Conservation (phyloP, 768 basidiomycete genomes). For the Suillus decipiens region DNA sequence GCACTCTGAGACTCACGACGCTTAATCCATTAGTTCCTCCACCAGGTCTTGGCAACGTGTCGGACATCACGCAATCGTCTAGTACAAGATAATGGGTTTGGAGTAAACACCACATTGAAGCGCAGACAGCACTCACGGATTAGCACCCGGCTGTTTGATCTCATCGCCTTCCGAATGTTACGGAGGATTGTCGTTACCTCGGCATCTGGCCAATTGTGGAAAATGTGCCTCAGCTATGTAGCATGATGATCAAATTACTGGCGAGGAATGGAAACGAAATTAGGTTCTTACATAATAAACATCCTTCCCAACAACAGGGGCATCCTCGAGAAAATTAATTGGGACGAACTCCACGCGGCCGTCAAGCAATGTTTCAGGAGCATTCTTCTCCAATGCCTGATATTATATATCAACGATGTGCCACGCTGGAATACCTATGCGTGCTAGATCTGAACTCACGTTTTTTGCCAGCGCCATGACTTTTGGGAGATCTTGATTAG, state of each 20-base stretch:
- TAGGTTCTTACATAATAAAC: conserved; percentile 25
- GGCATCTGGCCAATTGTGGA: conserved; percentile 40
- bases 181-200: conserved; percentile 33
- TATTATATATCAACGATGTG: neutral
- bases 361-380: conserved; percentile 20
- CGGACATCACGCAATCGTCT: conserved; percentile 27
- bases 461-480: conserved; percentile 25
- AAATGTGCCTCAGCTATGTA: conserved; percentile 28
- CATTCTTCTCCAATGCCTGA: conserved; percentile 17
- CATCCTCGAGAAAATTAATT: conserved; percentile 24
- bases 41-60: conserved; percentile 14
- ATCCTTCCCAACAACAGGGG: conserved; percentile 20
- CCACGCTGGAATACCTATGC: neutral
- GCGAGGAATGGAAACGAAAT: neutral
- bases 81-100: neutral
- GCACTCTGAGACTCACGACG: neutral
- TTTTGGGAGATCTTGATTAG: conserved; percentile 31
- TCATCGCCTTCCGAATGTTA: conserved; percentile 31
- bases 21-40: neutral
- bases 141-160: conserved; percentile 31
- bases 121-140: conserved; percentile 28
- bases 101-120: neutral
- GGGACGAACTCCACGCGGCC: conserved; percentile 19
- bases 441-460: conserved; percentile 13
- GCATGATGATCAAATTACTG: neutral